Evolutionary conservation across 2,329 filamentous ascomycete genomes (phyloP).

Genomic region (Aphanocladium album): DNA sequence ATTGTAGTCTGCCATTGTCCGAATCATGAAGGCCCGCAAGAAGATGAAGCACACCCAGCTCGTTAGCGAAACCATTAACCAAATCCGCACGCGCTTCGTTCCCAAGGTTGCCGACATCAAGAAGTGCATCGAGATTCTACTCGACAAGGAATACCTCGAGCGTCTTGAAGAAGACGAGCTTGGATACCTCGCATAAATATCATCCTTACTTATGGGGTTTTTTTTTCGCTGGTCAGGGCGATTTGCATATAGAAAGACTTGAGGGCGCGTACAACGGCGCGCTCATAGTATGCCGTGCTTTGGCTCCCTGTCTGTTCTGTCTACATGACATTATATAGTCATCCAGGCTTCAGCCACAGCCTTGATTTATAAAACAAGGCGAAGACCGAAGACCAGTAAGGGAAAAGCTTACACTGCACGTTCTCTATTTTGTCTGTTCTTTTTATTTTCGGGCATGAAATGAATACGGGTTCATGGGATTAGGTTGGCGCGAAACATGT

Average conservation of each 20-base stretch:
- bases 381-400: not conserved
- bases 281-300: not conserved
- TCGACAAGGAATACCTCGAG: constrained; percentile 98
- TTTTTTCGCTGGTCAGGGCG: not conserved
- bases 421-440: not conserved
- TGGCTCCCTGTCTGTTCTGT: no score
- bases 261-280: not conserved
- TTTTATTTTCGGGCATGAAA: not conserved
- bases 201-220: not conserved
- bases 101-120: constrained; percentile 96
- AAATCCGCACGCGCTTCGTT: constrained; percentile 88
- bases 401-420: not conserved
- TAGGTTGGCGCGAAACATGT: not conserved
- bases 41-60: constrained; percentile 96
- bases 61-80: constrained; percentile 90
- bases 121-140: constrained; percentile 97
- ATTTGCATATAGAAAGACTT: not conserved
- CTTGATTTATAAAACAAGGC: no score
- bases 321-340: no score
- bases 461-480: not conserved
- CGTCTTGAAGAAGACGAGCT: constrained; percentile 91
- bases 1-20: constrained; percentile 85
- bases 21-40: constrained; percentile 99
- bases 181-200: constrained; percentile 75
- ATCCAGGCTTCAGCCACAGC: no score